phyloP scores from a whole-genome alignment of 2,329 filamentous ascomycete genomes.

The Diaporthe velutina region DNA sequence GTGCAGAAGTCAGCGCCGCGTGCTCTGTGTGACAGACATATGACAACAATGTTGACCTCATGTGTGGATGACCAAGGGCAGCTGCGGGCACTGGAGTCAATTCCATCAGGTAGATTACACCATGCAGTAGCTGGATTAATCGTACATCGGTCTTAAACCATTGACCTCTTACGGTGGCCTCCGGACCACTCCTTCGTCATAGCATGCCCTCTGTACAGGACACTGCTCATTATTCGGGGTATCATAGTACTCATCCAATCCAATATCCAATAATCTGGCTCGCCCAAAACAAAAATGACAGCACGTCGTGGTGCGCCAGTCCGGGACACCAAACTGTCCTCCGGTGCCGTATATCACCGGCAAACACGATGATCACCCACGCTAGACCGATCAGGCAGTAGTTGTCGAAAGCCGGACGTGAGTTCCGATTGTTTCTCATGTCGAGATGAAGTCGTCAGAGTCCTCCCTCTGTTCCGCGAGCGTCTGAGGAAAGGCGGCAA shows the following conservation, averaged over 20 bases:
- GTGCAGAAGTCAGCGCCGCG: not conserved
- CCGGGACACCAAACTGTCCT: not conserved
- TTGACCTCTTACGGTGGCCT: not conserved
- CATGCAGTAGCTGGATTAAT: not conserved
- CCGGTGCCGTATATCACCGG: not conserved
- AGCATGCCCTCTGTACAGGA: not conserved
- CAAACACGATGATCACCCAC: not conserved
- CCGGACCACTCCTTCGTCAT: not conserved
- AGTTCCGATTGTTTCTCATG: conserved; percentile 26
- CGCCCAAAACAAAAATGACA: not conserved
- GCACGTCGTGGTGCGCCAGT: not conserved
- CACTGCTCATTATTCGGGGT: conserved; percentile 18
- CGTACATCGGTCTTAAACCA: not conserved
- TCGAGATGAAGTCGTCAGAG: conserved; percentile 75
- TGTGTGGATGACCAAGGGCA: not conserved
- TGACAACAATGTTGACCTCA: not conserved
- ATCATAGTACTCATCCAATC: conserved; percentile 18
- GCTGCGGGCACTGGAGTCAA: not conserved
- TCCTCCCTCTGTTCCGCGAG: conserved; percentile 77
- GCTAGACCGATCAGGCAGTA: not conserved
- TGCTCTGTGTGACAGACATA: not conserved
- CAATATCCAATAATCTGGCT: not conserved
- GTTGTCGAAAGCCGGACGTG: too few species aligned
- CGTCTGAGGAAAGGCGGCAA: conserved; percentile 81
- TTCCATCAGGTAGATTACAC: not conserved